phyloP scores from a whole-genome alignment of 371 early-diverging fungal species.

The Parasitella parasitica region DNA sequence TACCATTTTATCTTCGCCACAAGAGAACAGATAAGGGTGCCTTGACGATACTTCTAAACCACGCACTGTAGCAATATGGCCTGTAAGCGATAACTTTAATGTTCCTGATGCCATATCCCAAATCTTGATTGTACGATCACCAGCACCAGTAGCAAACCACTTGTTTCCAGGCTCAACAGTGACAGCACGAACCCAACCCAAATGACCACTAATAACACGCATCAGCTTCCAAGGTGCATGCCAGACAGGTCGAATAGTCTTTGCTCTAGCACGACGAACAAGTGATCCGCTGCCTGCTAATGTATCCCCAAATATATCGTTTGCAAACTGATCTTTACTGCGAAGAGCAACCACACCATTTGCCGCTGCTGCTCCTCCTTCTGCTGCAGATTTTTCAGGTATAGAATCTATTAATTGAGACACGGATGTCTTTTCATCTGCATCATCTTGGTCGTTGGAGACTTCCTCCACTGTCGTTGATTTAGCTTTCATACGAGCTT shows the following conservation, averaged over 20 bases:
- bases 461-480: conserved; percentile 41
- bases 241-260: conserved; percentile 78
- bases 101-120: conserved; percentile 98
- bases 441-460: conserved; percentile 20
- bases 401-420: conserved; percentile 45
- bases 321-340: conserved; percentile 44
- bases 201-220: conserved; percentile 95
- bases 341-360: conserved; percentile 49
- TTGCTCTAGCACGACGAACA: conserved; percentile 60
- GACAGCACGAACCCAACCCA: conserved; percentile 95
- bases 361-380: conserved; percentile 35
- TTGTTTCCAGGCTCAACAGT: conserved; percentile 93
- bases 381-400: conserved; percentile 30
- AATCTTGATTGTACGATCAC: conserved; percentile 96
- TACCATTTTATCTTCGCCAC: conserved; percentile 96
- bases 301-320: conserved; percentile 52
- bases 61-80: conserved; percentile 94
- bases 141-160: conserved; percentile 98
- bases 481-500: conserved; percentile 31
- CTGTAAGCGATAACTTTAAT: conserved; percentile 92
- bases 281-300: conserved; percentile 54
- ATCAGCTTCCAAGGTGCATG: conserved; percentile 99
- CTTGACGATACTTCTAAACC: conserved; percentile 91
- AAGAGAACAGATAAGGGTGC: conserved; percentile 95
- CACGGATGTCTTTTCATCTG: conserved; percentile 19